Evolutionary conservation across 2,329 filamentous ascomycete genomes (phyloP).

Genomic region (Venturia nashicola): DNA sequence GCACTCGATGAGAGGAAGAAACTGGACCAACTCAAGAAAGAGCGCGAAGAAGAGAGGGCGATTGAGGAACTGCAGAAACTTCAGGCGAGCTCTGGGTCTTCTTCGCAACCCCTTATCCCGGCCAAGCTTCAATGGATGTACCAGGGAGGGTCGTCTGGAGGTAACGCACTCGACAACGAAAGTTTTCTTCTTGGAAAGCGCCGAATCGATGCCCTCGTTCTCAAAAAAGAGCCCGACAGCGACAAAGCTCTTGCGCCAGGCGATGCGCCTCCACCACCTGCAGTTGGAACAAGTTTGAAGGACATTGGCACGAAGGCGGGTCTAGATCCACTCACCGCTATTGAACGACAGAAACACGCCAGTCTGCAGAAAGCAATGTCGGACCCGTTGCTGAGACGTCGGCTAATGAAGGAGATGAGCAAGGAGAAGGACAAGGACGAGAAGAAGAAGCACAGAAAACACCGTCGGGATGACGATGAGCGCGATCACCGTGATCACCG

Average conservation of each 20-base stretch:
- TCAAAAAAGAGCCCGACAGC: slow-evolving; percentile 58
- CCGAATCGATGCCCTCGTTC: slow-evolving; percentile 71
- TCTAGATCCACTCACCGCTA: slow-evolving; percentile 82
- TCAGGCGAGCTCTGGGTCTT: slow-evolving; percentile 75
- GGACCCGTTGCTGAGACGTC: slow-evolving; percentile 54
- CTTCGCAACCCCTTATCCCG: not conserved
- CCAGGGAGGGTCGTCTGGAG: slow-evolving; percentile 64
- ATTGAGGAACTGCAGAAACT: slow-evolving; percentile 85
- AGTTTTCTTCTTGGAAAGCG: slow-evolving; percentile 87
- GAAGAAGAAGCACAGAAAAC: slow-evolving; percentile 21
- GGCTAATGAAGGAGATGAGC: slow-evolving; percentile 42
- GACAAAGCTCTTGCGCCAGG: slow-evolving; percentile 46
- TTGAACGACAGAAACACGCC: slow-evolving; percentile 83
- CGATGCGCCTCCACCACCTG: slow-evolving; percentile 42
- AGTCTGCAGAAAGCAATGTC: slow-evolving; percentile 39
- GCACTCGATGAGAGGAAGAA: slow-evolving; percentile 91
- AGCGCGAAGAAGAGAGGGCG: slow-evolving; percentile 84
- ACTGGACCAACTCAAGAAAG: slow-evolving; percentile 81
- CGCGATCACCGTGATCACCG: slow-evolving; percentile 19
- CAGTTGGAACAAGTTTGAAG: slow-evolving; percentile 38
- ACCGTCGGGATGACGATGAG: slow-evolving; percentile 22
- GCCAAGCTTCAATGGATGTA: slow-evolving; percentile 49
- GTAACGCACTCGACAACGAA: slow-evolving; percentile 70
- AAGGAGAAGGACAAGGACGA: slow-evolving; percentile 42
- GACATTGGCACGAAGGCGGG: slow-evolving; percentile 80